These are phyloP conservation scores for Populus tomentosa DNA, from an alignment of 441 rosid species.

Conservation along the genomic window DNA sequence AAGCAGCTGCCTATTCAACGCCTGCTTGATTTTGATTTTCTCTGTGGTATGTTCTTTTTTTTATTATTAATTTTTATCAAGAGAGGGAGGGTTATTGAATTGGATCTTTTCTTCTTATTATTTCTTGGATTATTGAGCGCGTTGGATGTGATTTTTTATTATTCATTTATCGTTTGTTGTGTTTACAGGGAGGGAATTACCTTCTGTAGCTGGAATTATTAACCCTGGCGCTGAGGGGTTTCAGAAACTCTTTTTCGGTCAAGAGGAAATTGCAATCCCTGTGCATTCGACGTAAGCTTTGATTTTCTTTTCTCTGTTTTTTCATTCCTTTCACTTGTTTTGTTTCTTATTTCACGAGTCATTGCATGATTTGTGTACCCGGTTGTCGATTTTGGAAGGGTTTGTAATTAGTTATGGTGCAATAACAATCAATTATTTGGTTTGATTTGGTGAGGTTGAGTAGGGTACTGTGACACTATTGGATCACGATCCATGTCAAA, in stretches of 20 bases:
- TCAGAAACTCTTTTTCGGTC: conserved; percentile 94
- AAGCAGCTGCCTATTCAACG: too few species aligned
- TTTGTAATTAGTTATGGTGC: background rate
- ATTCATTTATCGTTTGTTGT: background rate
- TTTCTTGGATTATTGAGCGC: background rate
- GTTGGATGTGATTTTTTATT: background rate
- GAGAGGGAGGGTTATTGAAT: background rate
- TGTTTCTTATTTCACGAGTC: too few species aligned
- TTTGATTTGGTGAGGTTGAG: background rate
- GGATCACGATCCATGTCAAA: background rate
- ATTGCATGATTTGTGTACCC: too few species aligned
- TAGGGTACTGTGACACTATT: background rate
- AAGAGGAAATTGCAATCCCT: conserved; percentile 96
- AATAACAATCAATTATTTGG: background rate
- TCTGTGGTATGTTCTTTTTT: conserved; percentile 53
- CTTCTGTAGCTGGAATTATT: conserved; percentile 93
- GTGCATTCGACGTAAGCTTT: conserved; percentile 72
- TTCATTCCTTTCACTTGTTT: too few species aligned
- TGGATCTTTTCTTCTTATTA: background rate
- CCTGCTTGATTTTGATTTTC: conserved; percentile 99
- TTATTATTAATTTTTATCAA: background rate
- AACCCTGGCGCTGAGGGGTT: conserved; percentile 96
- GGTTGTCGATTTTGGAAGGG: background rate
- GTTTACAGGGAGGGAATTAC: conserved; percentile 77
- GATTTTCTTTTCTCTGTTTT: background rate